These are phyloP conservation scores for Pinus albicaulis DNA, from an alignment of 75 land plant genomes.

Conservation along the genomic window DNA sequence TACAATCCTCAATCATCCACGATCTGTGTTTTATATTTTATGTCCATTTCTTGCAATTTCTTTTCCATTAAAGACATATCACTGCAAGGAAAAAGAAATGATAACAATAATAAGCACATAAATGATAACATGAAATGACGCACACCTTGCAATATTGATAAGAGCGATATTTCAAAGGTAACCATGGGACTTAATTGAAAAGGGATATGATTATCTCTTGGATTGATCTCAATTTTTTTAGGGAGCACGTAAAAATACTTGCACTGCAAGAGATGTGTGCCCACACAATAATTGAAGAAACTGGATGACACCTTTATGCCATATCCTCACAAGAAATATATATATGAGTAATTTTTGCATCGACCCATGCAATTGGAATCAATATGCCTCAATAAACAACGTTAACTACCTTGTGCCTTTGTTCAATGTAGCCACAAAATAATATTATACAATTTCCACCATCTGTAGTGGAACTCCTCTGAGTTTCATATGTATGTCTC, in stretches of 20 bases:
- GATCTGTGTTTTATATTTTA: constrained; percentile 13
- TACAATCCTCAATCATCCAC: constrained; percentile 26
- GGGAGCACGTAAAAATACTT: constrained; percentile 9
- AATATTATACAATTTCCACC: too few relatives aligned
- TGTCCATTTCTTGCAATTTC: constrained; percentile 16
- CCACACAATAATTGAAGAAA: constrained; percentile 33
- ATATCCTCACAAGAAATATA: not conserved
- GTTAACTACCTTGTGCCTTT: constrained; percentile 70
- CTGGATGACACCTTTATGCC: not conserved
- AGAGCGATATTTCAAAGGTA: too few relatives aligned
- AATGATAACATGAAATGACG: not conserved
- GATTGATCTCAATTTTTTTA: constrained; percentile 21
- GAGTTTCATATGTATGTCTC: too few relatives aligned
- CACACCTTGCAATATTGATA: not conserved
- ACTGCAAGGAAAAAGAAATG: constrained; percentile 14
- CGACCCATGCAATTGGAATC: constrained; percentile 59
- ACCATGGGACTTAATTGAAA: constrained; percentile 13
- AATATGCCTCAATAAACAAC: constrained; percentile 72
- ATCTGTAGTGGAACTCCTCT: too few relatives aligned
- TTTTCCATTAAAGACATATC: constrained; percentile 15
- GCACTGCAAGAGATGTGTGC: constrained; percentile 23
- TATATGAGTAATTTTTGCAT: too few relatives aligned
- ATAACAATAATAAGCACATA: too few relatives aligned
- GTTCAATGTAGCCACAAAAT: not conserved
- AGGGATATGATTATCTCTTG: constrained; percentile 42